phyloP scores from a whole-genome alignment of 1,139 yeast species.

The Torulaspora pretoriensis region DNA sequence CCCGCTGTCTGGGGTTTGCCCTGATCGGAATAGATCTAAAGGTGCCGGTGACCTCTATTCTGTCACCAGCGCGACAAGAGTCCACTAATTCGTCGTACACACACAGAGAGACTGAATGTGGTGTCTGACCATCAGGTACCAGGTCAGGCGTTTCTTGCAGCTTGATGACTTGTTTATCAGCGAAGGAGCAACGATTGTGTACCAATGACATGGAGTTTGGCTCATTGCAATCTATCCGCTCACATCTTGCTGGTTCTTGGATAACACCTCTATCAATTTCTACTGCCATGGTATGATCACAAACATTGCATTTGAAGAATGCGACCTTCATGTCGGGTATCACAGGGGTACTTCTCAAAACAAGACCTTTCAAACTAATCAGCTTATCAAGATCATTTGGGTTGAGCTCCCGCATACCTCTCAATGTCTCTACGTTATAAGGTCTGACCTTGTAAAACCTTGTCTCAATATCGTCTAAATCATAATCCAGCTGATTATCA shows the following conservation, averaged over 20 bases:
- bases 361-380: slow-evolving; percentile 87
- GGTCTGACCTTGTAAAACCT: slow-evolving; percentile 86
- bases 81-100: slow-evolving; percentile 96
- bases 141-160: slow-evolving; percentile 95
- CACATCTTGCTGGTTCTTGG: slow-evolving; percentile 89
- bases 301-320: slow-evolving; percentile 89
- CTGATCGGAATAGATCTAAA: slow-evolving; percentile 91
- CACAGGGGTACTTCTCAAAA: slow-evolving; percentile 80
- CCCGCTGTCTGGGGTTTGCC: slow-evolving; percentile 79
- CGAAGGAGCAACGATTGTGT: slow-evolving; percentile 88
- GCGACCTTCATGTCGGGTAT: slow-evolving; percentile 99
- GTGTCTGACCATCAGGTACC: slow-evolving; percentile 99
- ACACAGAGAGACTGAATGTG: slow-evolving; percentile 90
- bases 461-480: slow-evolving; percentile 62
- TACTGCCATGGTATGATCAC: slow-evolving; percentile 88
- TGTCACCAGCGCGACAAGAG: slow-evolving; percentile 92
- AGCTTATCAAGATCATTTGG: slow-evolving; percentile 94
- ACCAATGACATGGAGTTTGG: slow-evolving; percentile 83
- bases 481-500: slow-evolving; percentile 45
- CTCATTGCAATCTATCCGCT: slow-evolving; percentile 81
- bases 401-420: slow-evolving; percentile 91
- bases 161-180: slow-evolving; percentile 90
- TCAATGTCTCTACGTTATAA: slow-evolving; percentile 61
- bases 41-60: slow-evolving; percentile 92
- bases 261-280: slow-evolving; percentile 94